Percentiles rank a stretch among this genome's conserved stretches.
Conservation (phyloP, 2,329 filamentous ascomycete genomes). For the Colletotrichum aenigma region DNA sequence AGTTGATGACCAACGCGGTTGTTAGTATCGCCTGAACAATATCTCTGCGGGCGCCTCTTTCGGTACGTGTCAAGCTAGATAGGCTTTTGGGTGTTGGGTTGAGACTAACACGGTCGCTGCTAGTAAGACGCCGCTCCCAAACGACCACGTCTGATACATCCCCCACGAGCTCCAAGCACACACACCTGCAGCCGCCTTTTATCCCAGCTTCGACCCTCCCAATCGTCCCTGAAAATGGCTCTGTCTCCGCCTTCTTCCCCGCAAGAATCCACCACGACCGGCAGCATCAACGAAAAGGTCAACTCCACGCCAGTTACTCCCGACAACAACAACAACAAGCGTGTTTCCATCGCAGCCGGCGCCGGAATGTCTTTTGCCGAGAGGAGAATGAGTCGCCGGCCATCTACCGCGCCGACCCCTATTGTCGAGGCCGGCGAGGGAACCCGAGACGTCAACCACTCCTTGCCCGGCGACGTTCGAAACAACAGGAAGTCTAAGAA, state of each 20-base stretch:
- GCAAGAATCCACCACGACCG: background rate
- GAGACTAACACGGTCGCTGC: slow-evolving; percentile 14
- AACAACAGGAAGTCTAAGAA: slow-evolving; percentile 32
- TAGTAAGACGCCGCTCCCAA: slow-evolving; percentile 12
- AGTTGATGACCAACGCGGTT: background rate
- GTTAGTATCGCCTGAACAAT: background rate
- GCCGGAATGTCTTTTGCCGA: slow-evolving; percentile 32
- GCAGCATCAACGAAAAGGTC: background rate
- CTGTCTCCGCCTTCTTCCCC: slow-evolving; percentile 13
- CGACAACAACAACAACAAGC: slow-evolving; percentile 15
- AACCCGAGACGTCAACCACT: slow-evolving; percentile 42
- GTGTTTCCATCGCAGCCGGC: background rate
- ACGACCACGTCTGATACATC: background rate
- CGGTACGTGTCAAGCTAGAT: slow-evolving; percentile 4
- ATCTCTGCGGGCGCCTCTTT: background rate
- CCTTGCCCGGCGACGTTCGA: slow-evolving; percentile 41
- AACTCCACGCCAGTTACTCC: background rate
- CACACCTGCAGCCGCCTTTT: background rate
- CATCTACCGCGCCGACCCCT: slow-evolving; percentile 25
- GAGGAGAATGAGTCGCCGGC: slow-evolving; percentile 28
- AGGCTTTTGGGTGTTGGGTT: background rate
- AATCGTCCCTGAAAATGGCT: slow-evolving; percentile 1
- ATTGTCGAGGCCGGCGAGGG: slow-evolving; percentile 37
- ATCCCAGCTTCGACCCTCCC: slow-evolving; percentile 6
- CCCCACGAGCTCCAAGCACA: background rate